phyloP scores from a whole-genome alignment of 495 filamentous ascomycete genomes.

The Penicillium atrosanguineum region DNA sequence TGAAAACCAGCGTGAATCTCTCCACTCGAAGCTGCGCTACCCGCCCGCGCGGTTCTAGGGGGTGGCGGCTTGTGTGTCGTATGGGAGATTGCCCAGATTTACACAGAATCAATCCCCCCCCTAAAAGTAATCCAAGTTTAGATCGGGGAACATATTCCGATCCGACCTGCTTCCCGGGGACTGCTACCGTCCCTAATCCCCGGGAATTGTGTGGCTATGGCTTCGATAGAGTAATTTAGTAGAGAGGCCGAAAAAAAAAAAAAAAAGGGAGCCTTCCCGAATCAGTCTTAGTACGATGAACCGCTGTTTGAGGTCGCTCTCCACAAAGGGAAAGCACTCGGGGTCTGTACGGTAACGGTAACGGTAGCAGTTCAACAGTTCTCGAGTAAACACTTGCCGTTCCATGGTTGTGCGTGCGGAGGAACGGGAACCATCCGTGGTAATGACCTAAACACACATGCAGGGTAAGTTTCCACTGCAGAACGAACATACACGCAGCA shows the following conservation, averaged over 20 bases:
- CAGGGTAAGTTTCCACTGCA: neutral
- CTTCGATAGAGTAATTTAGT: neutral
- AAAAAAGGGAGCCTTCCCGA: neutral
- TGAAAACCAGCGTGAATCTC: conserved; percentile 10
- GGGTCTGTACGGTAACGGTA: neutral
- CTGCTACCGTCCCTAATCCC: neutral
- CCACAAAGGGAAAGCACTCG: neutral
- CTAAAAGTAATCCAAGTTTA: neutral
- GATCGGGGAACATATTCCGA: neutral
- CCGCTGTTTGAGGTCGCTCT: conserved; percentile 11
- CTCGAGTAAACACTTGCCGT: neutral
- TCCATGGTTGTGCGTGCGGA: conserved; percentile 13
- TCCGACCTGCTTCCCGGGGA: neutral
- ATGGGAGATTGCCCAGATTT: neutral
- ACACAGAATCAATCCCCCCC: neutral
- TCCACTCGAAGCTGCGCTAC: conserved; percentile 26
- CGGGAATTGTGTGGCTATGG: neutral
- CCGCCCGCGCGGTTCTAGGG: conserved; percentile 36
- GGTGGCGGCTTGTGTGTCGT: conserved; percentile 28
- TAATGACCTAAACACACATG: neutral
- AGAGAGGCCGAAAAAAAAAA: too few relatives aligned
- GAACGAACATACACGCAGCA: neutral
- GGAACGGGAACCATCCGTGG: neutral
- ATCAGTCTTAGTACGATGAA: neutral
- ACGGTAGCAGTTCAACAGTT: neutral